These are phyloP conservation scores for Xerocomus brunneocitrinus DNA, from an alignment of 768 basidiomycete species.

Conservation along the genomic window DNA sequence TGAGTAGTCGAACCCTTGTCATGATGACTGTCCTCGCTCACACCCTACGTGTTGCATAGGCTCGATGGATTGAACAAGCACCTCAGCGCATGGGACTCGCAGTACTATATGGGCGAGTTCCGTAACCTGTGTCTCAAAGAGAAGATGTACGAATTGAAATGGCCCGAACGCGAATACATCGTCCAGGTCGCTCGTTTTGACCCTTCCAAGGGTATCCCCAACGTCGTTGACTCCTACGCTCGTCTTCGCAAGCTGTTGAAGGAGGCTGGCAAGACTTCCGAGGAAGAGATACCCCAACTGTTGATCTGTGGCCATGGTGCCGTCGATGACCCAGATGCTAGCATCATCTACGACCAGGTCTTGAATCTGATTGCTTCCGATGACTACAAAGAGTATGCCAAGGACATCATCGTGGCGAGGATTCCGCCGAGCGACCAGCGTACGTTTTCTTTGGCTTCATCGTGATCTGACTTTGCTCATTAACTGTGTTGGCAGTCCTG, in stretches of 20 bases:
- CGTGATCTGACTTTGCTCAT: conserved; percentile 2
- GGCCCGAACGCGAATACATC: conserved; percentile 82
- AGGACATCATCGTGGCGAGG: conserved; percentile 74
- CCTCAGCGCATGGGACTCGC: conserved; percentile 72
- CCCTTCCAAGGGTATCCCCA: conserved; percentile 78
- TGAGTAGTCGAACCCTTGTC: conserved; percentile 34
- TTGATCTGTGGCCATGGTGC: conserved; percentile 87
- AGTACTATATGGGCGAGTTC: conserved; percentile 89
- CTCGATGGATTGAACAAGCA: conserved; percentile 96
- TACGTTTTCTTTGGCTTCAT: conserved; percentile 33
- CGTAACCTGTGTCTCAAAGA: conserved; percentile 69
- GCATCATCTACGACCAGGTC: conserved; percentile 82
- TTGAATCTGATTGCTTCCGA: conserved; percentile 54
- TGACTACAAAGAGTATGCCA: conserved; percentile 47
- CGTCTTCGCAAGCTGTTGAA: conserved; percentile 70
- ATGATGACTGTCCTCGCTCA: background rate
- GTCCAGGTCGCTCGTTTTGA: conserved; percentile 95
- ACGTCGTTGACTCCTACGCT: conserved; percentile 83
- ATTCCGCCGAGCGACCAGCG: conserved; percentile 81
- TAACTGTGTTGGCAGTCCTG: conserved; percentile 47
- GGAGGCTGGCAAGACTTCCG: conserved; percentile 38
- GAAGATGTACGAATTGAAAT: conserved; percentile 73
- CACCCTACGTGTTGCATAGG: conserved; percentile 33
- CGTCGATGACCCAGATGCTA: conserved; percentile 93
- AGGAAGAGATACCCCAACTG: conserved; percentile 63